Percentiles rank a stretch among this genome's conserved stretches.
Conservation (phyloP, 2,329 filamentous ascomycete genomes). For the Paecilomyces fulvus region DNA sequence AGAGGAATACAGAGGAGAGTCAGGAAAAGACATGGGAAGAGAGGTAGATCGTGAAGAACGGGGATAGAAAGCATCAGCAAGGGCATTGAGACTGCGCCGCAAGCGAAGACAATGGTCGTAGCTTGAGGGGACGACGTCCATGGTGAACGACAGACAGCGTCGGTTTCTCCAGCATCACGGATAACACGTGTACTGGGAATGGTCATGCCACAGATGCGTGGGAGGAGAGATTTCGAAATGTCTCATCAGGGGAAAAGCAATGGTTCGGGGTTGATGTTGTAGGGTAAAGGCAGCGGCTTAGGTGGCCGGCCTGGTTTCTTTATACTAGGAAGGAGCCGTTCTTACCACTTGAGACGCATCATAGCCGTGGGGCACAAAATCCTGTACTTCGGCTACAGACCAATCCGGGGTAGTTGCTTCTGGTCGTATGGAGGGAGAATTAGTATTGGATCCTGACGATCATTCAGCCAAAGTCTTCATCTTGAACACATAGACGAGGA, state of each 20-base stretch:
- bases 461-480: conserved; percentile 13
- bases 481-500: conserved; percentile 4
- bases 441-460: conserved; percentile 30
- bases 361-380: conserved; percentile 49
- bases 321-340: conserved; percentile 9
- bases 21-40: conserved; percentile 4
- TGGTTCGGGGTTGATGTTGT: not conserved
- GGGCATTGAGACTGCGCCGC: conserved; percentile 13
- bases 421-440: conserved; percentile 32
- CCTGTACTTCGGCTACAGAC: conserved; percentile 37
- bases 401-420: conserved; percentile 35
- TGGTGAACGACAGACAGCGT: not conserved
- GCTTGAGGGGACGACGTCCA: not conserved
- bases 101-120: not conserved
- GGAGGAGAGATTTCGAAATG: not conserved
- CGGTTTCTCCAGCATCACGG: not conserved
- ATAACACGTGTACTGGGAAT: not conserved
- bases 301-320: not conserved
- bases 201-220: not conserved
- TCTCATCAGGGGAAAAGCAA: not conserved
- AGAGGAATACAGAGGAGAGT: conserved; percentile 2
- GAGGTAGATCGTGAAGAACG: conserved; percentile 8
- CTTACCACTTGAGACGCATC: conserved; percentile 42
- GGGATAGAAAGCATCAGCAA: conserved; percentile 16
- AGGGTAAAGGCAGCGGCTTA: conserved; percentile 1